phyloP scores from a whole-genome alignment of 2,329 filamentous ascomycete genomes.

The Penicillium fuscoglaucum region DNA sequence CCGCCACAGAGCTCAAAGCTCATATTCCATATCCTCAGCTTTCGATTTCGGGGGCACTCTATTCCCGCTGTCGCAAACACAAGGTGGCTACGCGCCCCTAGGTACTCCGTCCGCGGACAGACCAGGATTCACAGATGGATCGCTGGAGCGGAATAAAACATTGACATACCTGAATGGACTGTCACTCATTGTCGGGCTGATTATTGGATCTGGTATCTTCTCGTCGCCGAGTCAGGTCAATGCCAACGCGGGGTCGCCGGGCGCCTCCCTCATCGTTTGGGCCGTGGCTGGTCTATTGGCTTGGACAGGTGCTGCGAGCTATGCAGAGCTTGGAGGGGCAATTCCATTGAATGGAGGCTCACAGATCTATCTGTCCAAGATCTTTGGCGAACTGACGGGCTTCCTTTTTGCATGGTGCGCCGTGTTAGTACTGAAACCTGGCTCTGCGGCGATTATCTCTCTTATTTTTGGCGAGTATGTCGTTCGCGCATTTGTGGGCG shows the following conservation, averaged over 20 bases:
- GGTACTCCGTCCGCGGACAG: slow-evolving; percentile 68
- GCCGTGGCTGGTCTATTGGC: slow-evolving; percentile 84
- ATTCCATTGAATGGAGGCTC: slow-evolving; percentile 94
- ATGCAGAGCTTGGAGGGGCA: slow-evolving; percentile 91
- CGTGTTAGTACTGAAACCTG: slow-evolving; percentile 89
- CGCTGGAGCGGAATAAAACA: slow-evolving; percentile 91
- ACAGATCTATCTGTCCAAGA: slow-evolving; percentile 92
- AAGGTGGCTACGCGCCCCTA: slow-evolving; percentile 79
- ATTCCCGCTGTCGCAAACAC: slow-evolving; percentile 84
- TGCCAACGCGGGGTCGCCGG: slow-evolving; percentile 84
- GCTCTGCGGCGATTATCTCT: slow-evolving; percentile 87
- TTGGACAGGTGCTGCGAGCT: slow-evolving; percentile 94
- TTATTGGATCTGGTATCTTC: slow-evolving; percentile 96
- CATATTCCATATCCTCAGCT: slow-evolving; percentile 86
- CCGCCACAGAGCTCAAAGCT: slow-evolving; percentile 58
- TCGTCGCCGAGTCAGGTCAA: slow-evolving; percentile 93
- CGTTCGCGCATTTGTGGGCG: slow-evolving; percentile 81
- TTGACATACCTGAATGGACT: slow-evolving; percentile 92
- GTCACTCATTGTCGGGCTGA: slow-evolving; percentile 84
- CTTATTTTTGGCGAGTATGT: slow-evolving; percentile 99
- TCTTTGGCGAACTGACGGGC: slow-evolving; percentile 87
- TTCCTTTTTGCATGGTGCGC: slow-evolving; percentile 98
- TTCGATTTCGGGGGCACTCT: slow-evolving; percentile 95
- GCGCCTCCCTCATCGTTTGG: slow-evolving; percentile 89
- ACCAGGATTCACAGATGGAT: slow-evolving; percentile 61